A percentile compares a stretch with the other conserved stretches of the same genome.
phyloP scores from a whole-genome alignment of 495 filamentous ascomycete genomes.

The Hypoxylon cercidicola region DNA sequence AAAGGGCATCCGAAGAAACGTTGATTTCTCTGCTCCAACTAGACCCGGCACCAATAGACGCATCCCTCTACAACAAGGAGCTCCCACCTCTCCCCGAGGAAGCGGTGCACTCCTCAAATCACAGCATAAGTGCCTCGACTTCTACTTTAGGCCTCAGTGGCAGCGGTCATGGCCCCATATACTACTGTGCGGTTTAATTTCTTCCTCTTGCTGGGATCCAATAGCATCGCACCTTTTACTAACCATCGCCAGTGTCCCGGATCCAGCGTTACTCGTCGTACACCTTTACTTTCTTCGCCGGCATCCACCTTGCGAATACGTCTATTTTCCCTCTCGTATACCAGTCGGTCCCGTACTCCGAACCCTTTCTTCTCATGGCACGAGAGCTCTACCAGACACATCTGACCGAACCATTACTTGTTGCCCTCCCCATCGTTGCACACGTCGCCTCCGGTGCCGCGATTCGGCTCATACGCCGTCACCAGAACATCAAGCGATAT shows the following conservation, averaged over 20 bases:
- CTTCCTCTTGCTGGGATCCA: slow-evolving; percentile 6
- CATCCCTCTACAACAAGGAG: slow-evolving; percentile 67
- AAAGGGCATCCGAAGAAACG: slow-evolving; percentile 60
- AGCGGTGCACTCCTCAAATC: slow-evolving; percentile 37
- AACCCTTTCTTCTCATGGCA: slow-evolving; percentile 74
- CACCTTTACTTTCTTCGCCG: slow-evolving; percentile 80
- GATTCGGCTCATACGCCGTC: slow-evolving; percentile 77
- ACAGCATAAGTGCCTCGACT: slow-evolving; percentile 40
- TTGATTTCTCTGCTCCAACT: slow-evolving; percentile 77
- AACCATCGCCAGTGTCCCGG: slow-evolving; percentile 68
- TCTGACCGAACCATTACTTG: slow-evolving; percentile 70
- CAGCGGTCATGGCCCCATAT: slow-evolving; percentile 63
- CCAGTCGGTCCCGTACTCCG: slow-evolving; percentile 62
- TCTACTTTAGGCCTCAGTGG: slow-evolving; percentile 66
- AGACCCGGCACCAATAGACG: slow-evolving; percentile 81
- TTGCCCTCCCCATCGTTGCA: slow-evolving; percentile 65
- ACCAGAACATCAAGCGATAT: slow-evolving; percentile 73
- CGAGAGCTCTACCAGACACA: slow-evolving; percentile 83
- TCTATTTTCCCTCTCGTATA: slow-evolving; percentile 74
- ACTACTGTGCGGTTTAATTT: slow-evolving; percentile 65
- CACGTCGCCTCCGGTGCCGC: slow-evolving; percentile 74
- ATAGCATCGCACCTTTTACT: slow-evolving; percentile 20
- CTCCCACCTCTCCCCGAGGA: slow-evolving; percentile 57
- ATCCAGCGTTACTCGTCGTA: slow-evolving; percentile 90
- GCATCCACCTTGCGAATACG: slow-evolving; percentile 83